phyloP scores from a whole-genome alignment of 495 filamentous ascomycete genomes.

The Penicillium bialowiezense region DNA sequence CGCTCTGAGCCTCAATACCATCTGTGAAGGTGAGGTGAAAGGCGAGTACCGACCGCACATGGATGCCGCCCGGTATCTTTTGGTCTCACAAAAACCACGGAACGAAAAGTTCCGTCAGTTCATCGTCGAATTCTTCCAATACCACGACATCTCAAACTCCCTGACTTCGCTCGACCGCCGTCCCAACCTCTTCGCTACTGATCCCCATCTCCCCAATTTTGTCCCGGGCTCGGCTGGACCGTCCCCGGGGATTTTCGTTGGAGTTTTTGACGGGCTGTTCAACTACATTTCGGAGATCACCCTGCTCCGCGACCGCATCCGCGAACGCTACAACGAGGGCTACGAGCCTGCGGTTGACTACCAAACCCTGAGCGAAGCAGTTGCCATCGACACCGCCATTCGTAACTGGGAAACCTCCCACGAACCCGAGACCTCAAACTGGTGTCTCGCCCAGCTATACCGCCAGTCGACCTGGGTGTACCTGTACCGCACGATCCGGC shows the following conservation, averaged over 20 bases:
- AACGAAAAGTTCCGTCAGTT: conserved; percentile 72
- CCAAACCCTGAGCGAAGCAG: conserved; percentile 67
- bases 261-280: conserved; percentile 86
- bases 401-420: conserved; percentile 73
- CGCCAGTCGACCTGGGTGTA: conserved; percentile 92
- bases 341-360: conserved; percentile 74
- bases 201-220: conserved; percentile 63
- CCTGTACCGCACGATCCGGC: conserved; percentile 78
- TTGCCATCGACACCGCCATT: conserved; percentile 74
- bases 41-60: conserved; percentile 84
- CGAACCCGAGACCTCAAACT: conserved; percentile 66
- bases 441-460: conserved; percentile 76
- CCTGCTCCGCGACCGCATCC: conserved; percentile 71
- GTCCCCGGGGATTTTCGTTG: conserved; percentile 68
- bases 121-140: conserved; percentile 90
- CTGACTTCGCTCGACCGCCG: conserved; percentile 65
- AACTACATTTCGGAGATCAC: conserved; percentile 78
- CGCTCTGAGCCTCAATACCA: conserved; percentile 75
- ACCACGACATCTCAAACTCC: conserved; percentile 80
- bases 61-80: conserved; percentile 67
- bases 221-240: conserved; percentile 78
- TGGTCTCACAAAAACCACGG: conserved; percentile 55
- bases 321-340: conserved; percentile 58
- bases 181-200: conserved; percentile 53
- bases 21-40: conserved; percentile 71